phyloP scores from a whole-genome alignment of 2,329 filamentous ascomycete species.

The Calonectria leucothoes region DNA sequence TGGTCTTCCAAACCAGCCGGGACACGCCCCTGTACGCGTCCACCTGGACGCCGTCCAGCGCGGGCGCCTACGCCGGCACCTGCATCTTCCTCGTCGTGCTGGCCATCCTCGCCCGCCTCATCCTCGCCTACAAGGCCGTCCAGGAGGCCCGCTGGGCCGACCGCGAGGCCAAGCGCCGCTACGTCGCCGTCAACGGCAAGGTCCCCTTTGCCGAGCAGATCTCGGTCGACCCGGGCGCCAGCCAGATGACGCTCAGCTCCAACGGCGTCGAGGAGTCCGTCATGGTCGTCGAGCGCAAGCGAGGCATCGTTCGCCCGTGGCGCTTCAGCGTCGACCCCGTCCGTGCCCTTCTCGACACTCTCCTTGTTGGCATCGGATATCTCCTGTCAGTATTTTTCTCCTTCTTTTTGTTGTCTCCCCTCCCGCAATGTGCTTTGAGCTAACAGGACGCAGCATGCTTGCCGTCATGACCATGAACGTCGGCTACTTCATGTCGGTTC shows the following conservation, averaged over 20 bases:
- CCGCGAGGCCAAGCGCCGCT: conserved; percentile 78
- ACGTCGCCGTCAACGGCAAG: conserved; percentile 78
- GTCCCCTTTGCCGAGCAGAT: conserved; percentile 69
- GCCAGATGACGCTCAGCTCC: conserved; percentile 72
- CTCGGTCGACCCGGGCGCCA: conserved; percentile 69
- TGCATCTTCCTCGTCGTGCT: conserved; percentile 92
- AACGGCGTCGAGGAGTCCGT: conserved; percentile 87
- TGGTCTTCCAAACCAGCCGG: conserved; percentile 70
- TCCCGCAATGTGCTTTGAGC: neutral
- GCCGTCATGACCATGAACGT: conserved; percentile 92
- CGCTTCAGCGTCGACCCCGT: conserved; percentile 83
- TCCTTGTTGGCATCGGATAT: conserved; percentile 83
- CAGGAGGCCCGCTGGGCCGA: conserved; percentile 75
- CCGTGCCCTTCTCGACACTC: conserved; percentile 76
- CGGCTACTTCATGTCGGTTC: conserved; percentile 85
- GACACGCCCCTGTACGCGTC: conserved; percentile 67
- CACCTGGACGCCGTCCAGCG: conserved; percentile 78
- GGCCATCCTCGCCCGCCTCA: conserved; percentile 73
- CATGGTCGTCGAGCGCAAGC: conserved; percentile 73
- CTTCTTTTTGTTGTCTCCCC: no score
- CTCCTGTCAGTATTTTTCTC: conserved; percentile 76
- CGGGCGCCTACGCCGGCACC: conserved; percentile 84
- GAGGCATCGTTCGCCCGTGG: conserved; percentile 73
- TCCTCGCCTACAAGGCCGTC: conserved; percentile 78
- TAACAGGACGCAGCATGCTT: conserved; percentile 76